Base-by-base conservation (phyloP, 495 filamentous ascomycete genomes). In the Cercophora samala region DNA sequence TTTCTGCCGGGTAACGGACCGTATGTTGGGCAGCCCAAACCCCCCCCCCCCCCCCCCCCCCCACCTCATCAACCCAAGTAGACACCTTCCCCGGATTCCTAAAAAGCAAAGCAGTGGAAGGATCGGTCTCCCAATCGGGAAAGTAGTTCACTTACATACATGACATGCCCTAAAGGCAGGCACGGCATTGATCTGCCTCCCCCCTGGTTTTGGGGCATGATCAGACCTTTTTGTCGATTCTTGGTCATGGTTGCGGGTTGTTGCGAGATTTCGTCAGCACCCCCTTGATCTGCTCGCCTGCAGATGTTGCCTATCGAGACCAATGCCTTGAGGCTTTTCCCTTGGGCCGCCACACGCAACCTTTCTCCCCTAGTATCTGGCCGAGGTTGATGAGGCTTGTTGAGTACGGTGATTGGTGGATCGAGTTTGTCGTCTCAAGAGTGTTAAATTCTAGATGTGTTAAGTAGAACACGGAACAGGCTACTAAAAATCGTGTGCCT, bases 261-360 rank as follows among this genome's bases (percentile, higher is more conserved):
- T 25, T 46, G 53, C 26, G 29, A 58, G 54, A 46, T 58, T 56
- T 59, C 24, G 64, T 56, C 37, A 62, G 42, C 58, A 52, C 53
- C 37, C n/a, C 66, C 62, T 63, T 29, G 25, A 42, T 63, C 25
- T 52, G 24, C 64, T 46, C 42, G 29, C 24, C 56, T 9, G 13
- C 25, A 53, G 55, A 25, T 11, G 17, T n/a, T n/a, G n/a, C n/a
- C n/a, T 60, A 37, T 56, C 53, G 53, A 21, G 0, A 3, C 52
- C 13, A 54, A 54, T n/a, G 53, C 53, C 53, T 56, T 18, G 6
- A 21, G 4, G 52, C 52, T 13, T 54, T 21, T 18, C 53, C 53
- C 53, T 56, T 56, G 6, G 53, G 53, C n/a, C 53, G 18, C 22
- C 53, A 21, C 53, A 23, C 53, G 18, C 53, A 3, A 21, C 52